Evolutionary conservation across 2,329 filamentous ascomycete genomes (phyloP).

Genomic region (Aspergillus calidoustus): DNA sequence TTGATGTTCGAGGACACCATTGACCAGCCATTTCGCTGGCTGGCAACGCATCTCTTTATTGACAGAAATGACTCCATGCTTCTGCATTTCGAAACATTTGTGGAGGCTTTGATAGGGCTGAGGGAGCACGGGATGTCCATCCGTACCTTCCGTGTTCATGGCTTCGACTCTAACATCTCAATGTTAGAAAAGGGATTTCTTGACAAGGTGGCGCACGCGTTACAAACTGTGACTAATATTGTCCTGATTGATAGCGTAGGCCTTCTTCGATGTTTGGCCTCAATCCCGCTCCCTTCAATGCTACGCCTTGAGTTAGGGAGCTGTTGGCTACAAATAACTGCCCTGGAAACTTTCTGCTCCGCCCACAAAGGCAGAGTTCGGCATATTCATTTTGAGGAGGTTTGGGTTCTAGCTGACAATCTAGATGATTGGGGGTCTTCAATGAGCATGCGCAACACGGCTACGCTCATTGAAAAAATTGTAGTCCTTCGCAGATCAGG

Average conservation of each 20-base stretch:
- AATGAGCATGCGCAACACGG: neutral
- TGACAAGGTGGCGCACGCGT: neutral
- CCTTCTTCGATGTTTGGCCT: neutral
- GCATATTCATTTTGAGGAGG: neutral
- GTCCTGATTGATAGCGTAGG: neutral
- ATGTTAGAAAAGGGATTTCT: neutral
- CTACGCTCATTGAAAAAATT: neutral
- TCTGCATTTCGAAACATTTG: conserved; percentile 1
- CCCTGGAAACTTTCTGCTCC: neutral
- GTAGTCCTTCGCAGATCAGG: neutral
- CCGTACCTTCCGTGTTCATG: neutral
- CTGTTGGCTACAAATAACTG: neutral
- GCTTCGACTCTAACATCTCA: neutral
- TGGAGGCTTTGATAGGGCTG: neutral
- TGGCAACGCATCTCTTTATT: neutral
- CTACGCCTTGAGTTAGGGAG: neutral
- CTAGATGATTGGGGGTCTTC: neutral
- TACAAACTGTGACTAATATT: neutral
- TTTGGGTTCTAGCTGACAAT: conserved; percentile 1
- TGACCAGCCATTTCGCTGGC: conserved; percentile 2
- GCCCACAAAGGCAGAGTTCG: neutral
- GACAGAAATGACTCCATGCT: neutral
- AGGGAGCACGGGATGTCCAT: neutral
- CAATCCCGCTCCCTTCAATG: neutral
- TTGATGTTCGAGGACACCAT: neutral